Evolutionary conservation across 129 eudicot species (phyloP), one percentile per base, ranked within the genome.

Genomic region (Chrysanthemum makinoi): DNA sequence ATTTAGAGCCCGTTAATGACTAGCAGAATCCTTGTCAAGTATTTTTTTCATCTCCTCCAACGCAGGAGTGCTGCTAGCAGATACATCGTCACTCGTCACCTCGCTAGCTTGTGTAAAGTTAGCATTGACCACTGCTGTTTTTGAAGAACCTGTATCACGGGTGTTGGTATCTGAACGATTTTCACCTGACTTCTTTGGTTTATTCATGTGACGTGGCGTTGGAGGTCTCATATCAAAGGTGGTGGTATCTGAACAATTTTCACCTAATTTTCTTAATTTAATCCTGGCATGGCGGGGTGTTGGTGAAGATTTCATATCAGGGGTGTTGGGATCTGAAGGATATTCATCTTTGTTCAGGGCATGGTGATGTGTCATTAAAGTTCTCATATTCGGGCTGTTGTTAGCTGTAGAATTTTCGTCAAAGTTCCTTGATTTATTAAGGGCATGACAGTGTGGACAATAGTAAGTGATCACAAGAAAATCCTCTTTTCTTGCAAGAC

Each of bases 401-500:
- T 76, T 39, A 79, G 77, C 74, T 46, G 87, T 71, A 67, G 78
- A 76, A 35, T 14, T 79, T 55, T 83, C 96, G 18, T 74, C 96
- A 13, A 19, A 28, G 51, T 79, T 82, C 57, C 80, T 94, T 72
- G 96, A 84, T 83, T 84, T 77, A 68, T 94, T 94, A 58, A 94
- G 76, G 30, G 95, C 88, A 61, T 86, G 85, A 82, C 98, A 94
- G 64, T 87, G 98, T 20, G 98, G 98, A 70, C 98, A 89, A 68
- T 90, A 90, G 82, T 89, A 94, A 17, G 91, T 87, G 55, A 89
- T 74, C 68, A 83, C 89, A 7, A 90, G 97, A 65, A 83, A 90
- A 57, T 94, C 97, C 73, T 94, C 98, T 75, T 84, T 90, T 80
- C 96, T 82, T 71, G 97, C 97, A 72, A 94, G 97, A 47, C 98